Evolutionary conservation across 176 grass and related monocot genomes (phyloP).

Genomic region (Musa troglodytarum): DNA sequence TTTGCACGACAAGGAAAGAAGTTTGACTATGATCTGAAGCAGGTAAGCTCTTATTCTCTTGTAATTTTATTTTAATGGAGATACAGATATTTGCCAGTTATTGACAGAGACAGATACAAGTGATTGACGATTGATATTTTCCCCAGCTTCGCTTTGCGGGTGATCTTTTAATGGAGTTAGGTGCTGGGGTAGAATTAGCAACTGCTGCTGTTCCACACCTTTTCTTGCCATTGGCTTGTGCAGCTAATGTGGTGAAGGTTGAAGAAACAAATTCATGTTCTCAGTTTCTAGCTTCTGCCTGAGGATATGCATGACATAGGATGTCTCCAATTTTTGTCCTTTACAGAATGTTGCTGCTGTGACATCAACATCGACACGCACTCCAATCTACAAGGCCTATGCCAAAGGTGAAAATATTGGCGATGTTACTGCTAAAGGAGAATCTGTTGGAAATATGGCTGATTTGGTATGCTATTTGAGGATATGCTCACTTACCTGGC

Average conservation of each 20-base stretch:
- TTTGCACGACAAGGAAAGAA: slow-evolving; percentile 97
- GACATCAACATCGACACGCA: slow-evolving; percentile 91
- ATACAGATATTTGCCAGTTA: too few relatives aligned
- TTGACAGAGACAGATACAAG: not conserved
- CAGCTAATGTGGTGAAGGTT: slow-evolving; percentile 95
- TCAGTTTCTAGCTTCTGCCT: slow-evolving; percentile 1
- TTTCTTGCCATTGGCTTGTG: slow-evolving; percentile 95
- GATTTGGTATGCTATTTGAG: slow-evolving; percentile 50
- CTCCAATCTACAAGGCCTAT: slow-evolving; percentile 98
- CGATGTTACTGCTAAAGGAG: slow-evolving; percentile 97
- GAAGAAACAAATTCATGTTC: not conserved
- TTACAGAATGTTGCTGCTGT: slow-evolving; percentile 80
- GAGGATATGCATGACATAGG: slow-evolving; percentile 6
- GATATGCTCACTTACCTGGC: too few relatives aligned
- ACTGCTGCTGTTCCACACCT: slow-evolving; percentile 83
- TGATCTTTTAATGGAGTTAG: slow-evolving; percentile 94
- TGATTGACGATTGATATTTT: slow-evolving; percentile 22
- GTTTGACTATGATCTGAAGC: slow-evolving; percentile 98
- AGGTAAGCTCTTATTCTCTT: slow-evolving; percentile 37
- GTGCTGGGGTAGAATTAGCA: slow-evolving; percentile 87
- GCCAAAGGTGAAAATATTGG: slow-evolving; percentile 98
- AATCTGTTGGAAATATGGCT: slow-evolving; percentile 93
- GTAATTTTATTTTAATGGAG: not conserved
- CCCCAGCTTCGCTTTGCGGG: slow-evolving; percentile 73
- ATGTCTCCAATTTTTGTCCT: not conserved